phyloP scores from a whole-genome alignment of 225 moss, liverwort and hornwort genomes.

The Ulota crispa region DNA sequence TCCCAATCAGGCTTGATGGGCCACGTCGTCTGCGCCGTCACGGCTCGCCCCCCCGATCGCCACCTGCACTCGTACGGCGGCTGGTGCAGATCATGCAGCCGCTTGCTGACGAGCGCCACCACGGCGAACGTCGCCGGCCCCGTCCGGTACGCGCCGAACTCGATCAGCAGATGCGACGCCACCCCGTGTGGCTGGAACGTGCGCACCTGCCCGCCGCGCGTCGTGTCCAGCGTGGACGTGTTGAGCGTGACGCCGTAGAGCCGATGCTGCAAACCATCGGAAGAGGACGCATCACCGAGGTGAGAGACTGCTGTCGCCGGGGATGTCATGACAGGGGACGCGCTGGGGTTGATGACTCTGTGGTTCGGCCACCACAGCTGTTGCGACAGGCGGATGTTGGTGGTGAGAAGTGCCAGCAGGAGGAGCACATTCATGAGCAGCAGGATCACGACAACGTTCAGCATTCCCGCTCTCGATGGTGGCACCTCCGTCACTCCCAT shows the following conservation, averaged over 20 bases:
- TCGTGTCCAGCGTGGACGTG: conserved; percentile 5
- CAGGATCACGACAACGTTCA: conserved; percentile 16
- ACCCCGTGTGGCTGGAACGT: conserved; percentile 31
- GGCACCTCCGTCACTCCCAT: not conserved
- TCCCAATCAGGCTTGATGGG: conserved; percentile 32
- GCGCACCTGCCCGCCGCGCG: conserved; percentile 20
- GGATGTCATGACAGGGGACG: not conserved
- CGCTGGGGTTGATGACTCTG: not conserved
- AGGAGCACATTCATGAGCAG: conserved; percentile 23
- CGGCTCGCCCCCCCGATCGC: not conserved
- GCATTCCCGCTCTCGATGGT: conserved; percentile 2
- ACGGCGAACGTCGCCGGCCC: conserved; percentile 27
- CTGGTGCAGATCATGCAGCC: conserved; percentile 15
- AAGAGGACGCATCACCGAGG: not conserved
- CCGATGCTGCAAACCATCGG: not conserved
- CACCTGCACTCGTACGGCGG: conserved; percentile 37
- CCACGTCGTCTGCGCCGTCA: conserved; percentile 16
- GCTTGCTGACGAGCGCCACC: conserved; percentile 23
- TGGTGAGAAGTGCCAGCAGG: conserved; percentile 22
- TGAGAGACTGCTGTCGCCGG: not conserved
- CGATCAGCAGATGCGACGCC: conserved; percentile 34
- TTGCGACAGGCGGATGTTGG: conserved; percentile 24
- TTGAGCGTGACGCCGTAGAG: conserved; percentile 23
- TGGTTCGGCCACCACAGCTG: conserved; percentile 14
- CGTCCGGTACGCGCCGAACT: conserved; percentile 44